Base-by-base conservation (phyloP, 2,329 filamentous ascomycete species). In the Colletotrichum shisoi region DNA sequence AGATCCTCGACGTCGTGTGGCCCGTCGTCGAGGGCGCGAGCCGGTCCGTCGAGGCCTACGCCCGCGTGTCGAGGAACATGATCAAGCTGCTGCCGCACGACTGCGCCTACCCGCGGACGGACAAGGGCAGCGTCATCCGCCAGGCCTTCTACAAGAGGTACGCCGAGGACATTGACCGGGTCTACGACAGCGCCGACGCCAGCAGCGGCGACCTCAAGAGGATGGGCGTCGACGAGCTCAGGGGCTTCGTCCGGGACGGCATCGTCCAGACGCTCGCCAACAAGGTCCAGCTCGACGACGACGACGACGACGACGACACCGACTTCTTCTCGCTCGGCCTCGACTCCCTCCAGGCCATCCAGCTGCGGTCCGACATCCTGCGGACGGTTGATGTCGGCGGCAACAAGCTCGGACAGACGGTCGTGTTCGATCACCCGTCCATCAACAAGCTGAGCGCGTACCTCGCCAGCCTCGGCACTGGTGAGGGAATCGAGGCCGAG, bases 261-360 rank as follows among this genome's bases (percentile, higher is more conserved):
- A 71, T 80, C 2, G 69, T 52, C 58, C 68, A 72, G 31, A 68
- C 74, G 0, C 48, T 79, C 3, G 63, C 71, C 0, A 67, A 71
- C 8, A 73, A 71, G 31, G 72, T 75, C 3, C 63, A 72, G 11
- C 51, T 73, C 11, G 71, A 72, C 58, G 66, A 77, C 52, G 81
- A 83, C 19, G n/a, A n/a, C n/a, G n/a, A n/a, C 11, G 71, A 72
- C 58, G 66, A 77, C 52, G 81, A 83, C 19, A 80, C 82, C 0
- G 87, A 90, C 72, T 85, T 90, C 71, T 90, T 89, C 71, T 76
- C 79, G 0, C 75, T 81, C 0, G 87, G 87, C 0, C 77, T 89
- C 2, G 87, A 89, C 72, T 86, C 83, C 52, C 74, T 89, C 31
- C 84, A 87, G 68, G 83, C 85, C 1, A 86, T 87, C 34, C 81